Evolutionary conservation across 2,329 filamentous ascomycete species (phyloP), one percentile per base, ranked within the genome.

Genomic region (Bisporella sp.): DNA sequence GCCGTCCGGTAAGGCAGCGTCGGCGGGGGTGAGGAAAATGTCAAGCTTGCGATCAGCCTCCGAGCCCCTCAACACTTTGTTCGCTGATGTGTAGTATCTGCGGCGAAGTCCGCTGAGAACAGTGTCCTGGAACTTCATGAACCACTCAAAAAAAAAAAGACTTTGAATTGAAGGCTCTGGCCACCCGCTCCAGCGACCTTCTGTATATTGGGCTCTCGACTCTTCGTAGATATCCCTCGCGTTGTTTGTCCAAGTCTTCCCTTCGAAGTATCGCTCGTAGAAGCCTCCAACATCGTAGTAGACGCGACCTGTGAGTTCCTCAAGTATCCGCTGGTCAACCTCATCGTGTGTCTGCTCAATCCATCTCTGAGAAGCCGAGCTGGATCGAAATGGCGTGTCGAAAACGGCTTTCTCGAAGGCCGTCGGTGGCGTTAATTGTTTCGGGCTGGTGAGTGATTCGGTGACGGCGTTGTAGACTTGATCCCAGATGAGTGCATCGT

Each of bases 41-140:
- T 59, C 55, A 58, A 60, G 58, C 53, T 60, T 59, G 50, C 53
- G 49, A 58, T 57, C 41, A 58, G 51, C 55, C 48, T 60, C 51
- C 41, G 48, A 59, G 47, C 55, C 57, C 44, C 47, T 59, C 46
- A 62, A 55, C 39, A 56, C 51, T 59, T 59, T 54, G 47, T 60
- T 62, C 48, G 54, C 54, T 52, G 49, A 59, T 58, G 49, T 62
- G 45, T 59, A 61, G 42, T 60, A 61, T 41, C 40, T 57, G 30
- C 49, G 49, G 51, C 49, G 6, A 50, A 58, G 52, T 60, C 54
- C 54, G 44, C 50, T 54, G 46, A 60, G 49, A 52, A 60, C 37
- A 49, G 50, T 52, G 41, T 59, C 52, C 47, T 62, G 49, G 51
- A 60, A 55, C 46, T 57, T 58, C 46, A 55, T 60, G 40, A 61